These are phyloP conservation scores for Dendrocalamus latiflorus DNA, from an alignment of 202 grass and related monocot genomes.

Conservation along the genomic window DNA sequence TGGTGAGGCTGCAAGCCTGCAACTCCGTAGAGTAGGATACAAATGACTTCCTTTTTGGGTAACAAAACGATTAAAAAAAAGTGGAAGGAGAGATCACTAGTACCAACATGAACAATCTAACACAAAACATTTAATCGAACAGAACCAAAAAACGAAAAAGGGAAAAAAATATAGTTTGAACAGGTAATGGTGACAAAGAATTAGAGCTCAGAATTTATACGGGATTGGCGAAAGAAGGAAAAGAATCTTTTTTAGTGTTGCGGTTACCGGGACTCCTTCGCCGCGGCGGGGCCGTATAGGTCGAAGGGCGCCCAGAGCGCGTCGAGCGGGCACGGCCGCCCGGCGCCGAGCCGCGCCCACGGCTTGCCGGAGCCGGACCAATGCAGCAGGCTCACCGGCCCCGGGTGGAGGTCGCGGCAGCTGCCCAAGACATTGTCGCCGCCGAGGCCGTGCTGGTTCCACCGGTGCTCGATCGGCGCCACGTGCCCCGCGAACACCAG, in stretches of 20 bases:
- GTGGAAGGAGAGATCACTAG: constrained; percentile 41
- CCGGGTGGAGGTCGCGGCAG: constrained; percentile 90
- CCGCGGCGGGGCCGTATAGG: constrained; percentile 52
- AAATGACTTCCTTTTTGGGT: constrained; percentile 25
- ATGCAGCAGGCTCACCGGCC: constrained; percentile 92
- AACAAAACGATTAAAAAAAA: constrained; percentile 42
- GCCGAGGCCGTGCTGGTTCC: constrained; percentile 97
- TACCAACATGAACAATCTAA: constrained; percentile 34
- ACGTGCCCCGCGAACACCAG: constrained; percentile 93
- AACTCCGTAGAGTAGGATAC: constrained; percentile 47
- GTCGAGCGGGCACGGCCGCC: constrained; percentile 86
- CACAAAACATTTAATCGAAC: constrained; percentile 42
- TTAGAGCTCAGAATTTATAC: constrained; percentile 43
- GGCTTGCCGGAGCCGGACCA: constrained; percentile 97
- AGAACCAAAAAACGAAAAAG: not conserved
- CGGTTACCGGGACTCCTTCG: constrained; percentile 50
- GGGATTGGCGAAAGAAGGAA: constrained; percentile 36
- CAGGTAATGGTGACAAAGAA: constrained; percentile 67
- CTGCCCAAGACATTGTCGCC: constrained; percentile 87
- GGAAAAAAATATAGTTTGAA: constrained; percentile 52
- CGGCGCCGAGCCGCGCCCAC: constrained; percentile 69
- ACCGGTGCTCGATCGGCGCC: constrained; percentile 90
- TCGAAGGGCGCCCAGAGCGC: constrained; percentile 95
- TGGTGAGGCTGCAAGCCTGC: constrained; percentile 10
- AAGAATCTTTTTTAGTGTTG: constrained; percentile 33